A percentile compares a stretch with the other conserved stretches of the same genome.
phyloP scores from a whole-genome alignment of 257 asterid genomes.

The Solanum megistacrolobum region DNA sequence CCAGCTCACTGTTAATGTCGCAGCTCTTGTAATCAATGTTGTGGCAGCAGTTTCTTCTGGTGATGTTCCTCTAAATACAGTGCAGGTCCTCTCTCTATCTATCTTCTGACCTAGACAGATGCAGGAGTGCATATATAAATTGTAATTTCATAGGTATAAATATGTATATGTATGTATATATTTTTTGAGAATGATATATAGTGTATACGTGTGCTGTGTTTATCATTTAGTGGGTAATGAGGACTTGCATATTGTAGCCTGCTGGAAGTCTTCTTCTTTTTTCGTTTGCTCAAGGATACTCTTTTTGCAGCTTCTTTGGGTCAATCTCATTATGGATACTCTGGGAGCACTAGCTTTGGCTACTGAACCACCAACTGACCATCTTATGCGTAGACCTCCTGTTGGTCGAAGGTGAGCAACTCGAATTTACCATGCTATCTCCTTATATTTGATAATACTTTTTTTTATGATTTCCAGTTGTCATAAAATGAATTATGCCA shows the following conservation, averaged over 20 bases:
- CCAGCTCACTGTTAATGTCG: constrained; percentile 97
- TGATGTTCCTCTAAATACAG: constrained; percentile 81
- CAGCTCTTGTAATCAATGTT: constrained; percentile 79
- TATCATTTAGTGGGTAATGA: neutral
- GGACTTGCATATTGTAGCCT: neutral
- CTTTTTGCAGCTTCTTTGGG: constrained; percentile 78
- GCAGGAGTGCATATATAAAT: neutral
- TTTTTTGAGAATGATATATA: neutral
- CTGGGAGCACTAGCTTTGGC: constrained; percentile 97
- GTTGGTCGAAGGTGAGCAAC: constrained; percentile 79
- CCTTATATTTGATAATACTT: neutral
- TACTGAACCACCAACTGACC: constrained; percentile 96
- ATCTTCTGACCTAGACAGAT: neutral
- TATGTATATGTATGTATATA: neutral
- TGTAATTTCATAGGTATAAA: neutral
- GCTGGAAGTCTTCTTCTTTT: neutral
- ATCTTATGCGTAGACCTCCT: constrained; percentile 81
- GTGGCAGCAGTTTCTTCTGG: constrained; percentile 86
- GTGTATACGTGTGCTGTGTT: neutral
- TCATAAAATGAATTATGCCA: neutral
- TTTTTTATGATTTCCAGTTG: neutral
- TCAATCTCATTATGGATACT: constrained; percentile 97
- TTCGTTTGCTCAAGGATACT: neutral
- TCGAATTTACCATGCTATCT: neutral
- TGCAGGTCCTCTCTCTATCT: constrained; percentile 47